Evolutionary conservation across 257 asterid genomes (phyloP), one percentile per base, ranked within the genome.

Genomic region (Cynanchum wilfordii): DNA sequence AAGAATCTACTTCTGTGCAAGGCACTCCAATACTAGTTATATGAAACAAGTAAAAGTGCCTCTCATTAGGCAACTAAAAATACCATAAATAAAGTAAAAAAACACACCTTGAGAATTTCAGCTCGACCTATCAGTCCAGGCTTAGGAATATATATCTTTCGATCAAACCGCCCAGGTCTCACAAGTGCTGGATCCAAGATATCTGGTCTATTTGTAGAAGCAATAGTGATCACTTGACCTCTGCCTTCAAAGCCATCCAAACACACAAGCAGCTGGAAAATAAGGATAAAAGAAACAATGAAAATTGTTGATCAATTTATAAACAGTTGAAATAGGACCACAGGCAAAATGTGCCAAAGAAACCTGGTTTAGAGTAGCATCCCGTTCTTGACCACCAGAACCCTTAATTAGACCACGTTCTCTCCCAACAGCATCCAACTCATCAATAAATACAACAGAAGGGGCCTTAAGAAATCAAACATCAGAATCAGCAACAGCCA

Each of bases 301-400:
- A 83, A 75, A 49, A 25, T 70, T 68, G 72, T 64, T 33, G 20
- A 65, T n/a, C 69, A 69, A 29, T 66, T 49, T 62, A 67, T 73
- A 69, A 78, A 66, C 49, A 74, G 63, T 29, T 70, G 77, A 75
- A 63, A 73, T 29, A 27, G 68, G 71, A 64, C 56, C 71, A 55
- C 30, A 68, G 54, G 80, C 22, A 67, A 13, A 69, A 45, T 20
- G 81, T 69, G 73, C 24, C 49, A 52, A 77, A 56, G 67, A 68
- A 54, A 94, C 99, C 99, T 89, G 99, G 89, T 94, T 94, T 80
- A 94, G 80, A 68, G 99, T 94, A 59, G 99, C 98, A 79, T 91
- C 99, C 66, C 98, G 99, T 77, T 94, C 99, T 86, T 94, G 95
- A 56, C 98, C 97, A 71, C 98, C 98, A 47, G 99, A 94, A 33